Conservation (phyloP, 805 yeast species). For the Wickerhamiella azyma region DNA sequence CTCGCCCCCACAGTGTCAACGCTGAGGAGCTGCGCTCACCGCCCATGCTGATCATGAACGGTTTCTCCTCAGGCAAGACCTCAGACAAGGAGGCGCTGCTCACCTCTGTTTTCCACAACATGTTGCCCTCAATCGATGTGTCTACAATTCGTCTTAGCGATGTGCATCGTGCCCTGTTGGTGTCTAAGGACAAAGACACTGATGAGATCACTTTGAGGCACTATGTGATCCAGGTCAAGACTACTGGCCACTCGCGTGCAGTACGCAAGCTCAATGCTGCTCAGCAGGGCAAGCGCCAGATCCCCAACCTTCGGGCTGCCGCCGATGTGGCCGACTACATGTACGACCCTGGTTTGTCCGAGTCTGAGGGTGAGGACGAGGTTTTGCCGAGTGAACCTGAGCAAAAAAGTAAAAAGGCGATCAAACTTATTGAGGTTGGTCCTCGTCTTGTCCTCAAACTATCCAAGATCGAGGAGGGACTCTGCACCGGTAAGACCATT, state of each 20-base stretch:
- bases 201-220: conserved; percentile 78
- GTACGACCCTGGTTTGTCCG: conserved; percentile 74
- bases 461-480: conserved; percentile 82
- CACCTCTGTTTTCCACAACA: conserved; percentile 83
- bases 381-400: conserved; percentile 29
- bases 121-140: conserved; percentile 91
- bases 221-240: conserved; percentile 72
- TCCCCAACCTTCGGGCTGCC: conserved; percentile 58
- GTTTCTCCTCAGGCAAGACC: conserved; percentile 55
- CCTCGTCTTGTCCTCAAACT: conserved; percentile 71
- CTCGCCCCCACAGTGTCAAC: conserved; percentile 65
- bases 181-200: conserved; percentile 57
- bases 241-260: conserved; percentile 54
- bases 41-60: conserved; percentile 84
- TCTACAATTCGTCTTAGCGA: conserved; percentile 57
- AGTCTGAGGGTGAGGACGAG: conserved; percentile 89
- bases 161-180: conserved; percentile 73
- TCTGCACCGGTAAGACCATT: conserved; percentile 76
- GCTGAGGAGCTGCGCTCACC: conserved; percentile 48
- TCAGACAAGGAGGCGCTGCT: conserved; percentile 66
- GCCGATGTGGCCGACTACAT: conserved; percentile 72
- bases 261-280: conserved; percentile 57
- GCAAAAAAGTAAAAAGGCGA: conserved; percentile 55
- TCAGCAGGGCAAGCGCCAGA: conserved; percentile 43
- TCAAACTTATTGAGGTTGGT: conserved; percentile 83